phyloP scores from a whole-genome alignment of 2,329 filamentous ascomycete genomes.

The Fusarium papillatum region DNA sequence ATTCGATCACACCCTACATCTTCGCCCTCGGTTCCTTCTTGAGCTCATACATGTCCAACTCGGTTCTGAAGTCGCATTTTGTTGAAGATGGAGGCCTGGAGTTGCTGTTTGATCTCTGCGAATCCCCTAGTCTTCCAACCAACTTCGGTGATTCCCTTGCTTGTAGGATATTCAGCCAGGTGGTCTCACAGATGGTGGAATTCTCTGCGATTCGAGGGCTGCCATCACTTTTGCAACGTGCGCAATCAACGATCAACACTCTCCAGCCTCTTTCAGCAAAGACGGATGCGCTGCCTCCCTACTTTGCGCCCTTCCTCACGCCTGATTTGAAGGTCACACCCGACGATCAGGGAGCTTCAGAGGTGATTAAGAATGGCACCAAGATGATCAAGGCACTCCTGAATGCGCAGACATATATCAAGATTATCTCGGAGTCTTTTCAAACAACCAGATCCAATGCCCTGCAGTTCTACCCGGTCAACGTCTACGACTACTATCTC shows the following conservation, averaged over 20 bases:
- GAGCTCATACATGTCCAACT: slow-evolving; percentile 79
- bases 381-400: slow-evolving; percentile 83
- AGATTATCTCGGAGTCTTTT: slow-evolving; percentile 82
- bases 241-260: slow-evolving; percentile 76
- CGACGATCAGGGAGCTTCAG: slow-evolving; percentile 50
- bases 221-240: slow-evolving; percentile 83
- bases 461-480: slow-evolving; percentile 80
- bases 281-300: slow-evolving; percentile 67
- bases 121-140: slow-evolving; percentile 82
- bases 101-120: slow-evolving; percentile 85
- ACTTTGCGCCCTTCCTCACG: slow-evolving; percentile 77
- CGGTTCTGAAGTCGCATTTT: slow-evolving; percentile 79
- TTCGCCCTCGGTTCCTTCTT: slow-evolving; percentile 84
- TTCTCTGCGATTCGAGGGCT: slow-evolving; percentile 84
- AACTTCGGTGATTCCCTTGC: slow-evolving; percentile 72
- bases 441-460: slow-evolving; percentile 74
- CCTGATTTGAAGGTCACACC: slow-evolving; percentile 53
- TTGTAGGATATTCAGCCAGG: slow-evolving; percentile 78
- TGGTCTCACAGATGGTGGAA: slow-evolving; percentile 85
- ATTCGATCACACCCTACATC: slow-evolving; percentile 76
- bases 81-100: slow-evolving; percentile 86
- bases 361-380: slow-evolving; percentile 75
- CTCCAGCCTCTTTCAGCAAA: slow-evolving; percentile 74
- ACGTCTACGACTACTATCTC: slow-evolving; percentile 87
- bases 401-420: slow-evolving; percentile 81